These are phyloP conservation scores for Histomonas meleagridis DNA, from an alignment of 208 protist genomes.

Conservation along the genomic window DNA sequence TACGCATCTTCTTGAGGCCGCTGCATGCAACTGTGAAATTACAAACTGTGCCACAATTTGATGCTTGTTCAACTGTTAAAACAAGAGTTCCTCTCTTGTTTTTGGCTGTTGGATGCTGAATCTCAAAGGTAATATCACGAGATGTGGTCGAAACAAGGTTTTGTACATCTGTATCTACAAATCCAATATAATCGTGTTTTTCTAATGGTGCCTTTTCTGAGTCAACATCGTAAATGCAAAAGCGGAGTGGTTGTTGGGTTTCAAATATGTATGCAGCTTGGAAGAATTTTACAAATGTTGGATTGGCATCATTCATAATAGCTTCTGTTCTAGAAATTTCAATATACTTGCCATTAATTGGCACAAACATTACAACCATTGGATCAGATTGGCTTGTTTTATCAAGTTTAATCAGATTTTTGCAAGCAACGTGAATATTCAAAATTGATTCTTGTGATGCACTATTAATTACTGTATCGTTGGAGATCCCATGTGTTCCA, in stretches of 20 bases:
- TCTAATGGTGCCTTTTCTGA: background rate
- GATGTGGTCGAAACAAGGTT: background rate
- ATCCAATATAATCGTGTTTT: background rate
- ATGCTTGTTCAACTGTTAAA: background rate
- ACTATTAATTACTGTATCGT: too few species aligned
- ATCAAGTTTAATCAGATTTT: background rate
- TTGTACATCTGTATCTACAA: constrained; percentile 20
- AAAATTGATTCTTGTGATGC: too few species aligned
- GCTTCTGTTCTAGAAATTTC: constrained; percentile 19
- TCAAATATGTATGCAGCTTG: background rate
- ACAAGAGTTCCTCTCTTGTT: background rate
- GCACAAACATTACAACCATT: background rate
- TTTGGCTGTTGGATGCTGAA: background rate
- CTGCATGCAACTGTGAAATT: background rate
- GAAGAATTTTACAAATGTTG: background rate
- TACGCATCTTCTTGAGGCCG: background rate
- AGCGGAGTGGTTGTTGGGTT: background rate
- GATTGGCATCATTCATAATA: background rate
- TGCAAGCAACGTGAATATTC: background rate
- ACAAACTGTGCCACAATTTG: background rate
- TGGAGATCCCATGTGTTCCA: too few species aligned
- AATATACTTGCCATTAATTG: background rate
- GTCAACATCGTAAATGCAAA: background rate
- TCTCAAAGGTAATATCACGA: background rate
- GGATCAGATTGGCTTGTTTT: background rate